Evolutionary conservation across 495 filamentous ascomycete genomes (phyloP).

Genomic region (Tuber brumale): DNA sequence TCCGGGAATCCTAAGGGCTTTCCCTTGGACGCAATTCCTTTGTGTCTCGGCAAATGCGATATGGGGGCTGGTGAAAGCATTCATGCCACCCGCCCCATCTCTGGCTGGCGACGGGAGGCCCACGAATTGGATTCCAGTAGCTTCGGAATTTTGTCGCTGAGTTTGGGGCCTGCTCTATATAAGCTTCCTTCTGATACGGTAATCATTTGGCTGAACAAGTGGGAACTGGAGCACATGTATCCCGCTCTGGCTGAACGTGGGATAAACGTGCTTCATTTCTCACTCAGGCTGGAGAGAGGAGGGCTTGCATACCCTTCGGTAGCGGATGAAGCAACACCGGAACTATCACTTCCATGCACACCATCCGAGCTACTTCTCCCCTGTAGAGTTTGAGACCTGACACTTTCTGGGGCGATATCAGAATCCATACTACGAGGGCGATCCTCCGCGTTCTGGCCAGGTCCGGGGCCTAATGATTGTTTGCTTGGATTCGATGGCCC

Average conservation of each 20-base stretch:
- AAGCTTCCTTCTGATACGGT: not conserved
- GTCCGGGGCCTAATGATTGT: not conserved
- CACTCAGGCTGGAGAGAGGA: not conserved
- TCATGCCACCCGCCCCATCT: not conserved
- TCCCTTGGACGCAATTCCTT: constrained; percentile 16
- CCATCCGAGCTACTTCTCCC: constrained; percentile 4
- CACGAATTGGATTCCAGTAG: constrained; percentile 26
- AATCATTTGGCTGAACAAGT: not conserved
- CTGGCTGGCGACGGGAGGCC: constrained; percentile 21
- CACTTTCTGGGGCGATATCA: not conserved
- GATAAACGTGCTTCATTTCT: not conserved
- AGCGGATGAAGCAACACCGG: constrained; percentile 13
- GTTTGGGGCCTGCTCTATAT: not conserved
- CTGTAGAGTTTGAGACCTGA: not conserved
- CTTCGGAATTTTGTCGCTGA: constrained; percentile 6
- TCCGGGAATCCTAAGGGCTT: constrained; percentile 38
- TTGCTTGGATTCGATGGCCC: constrained; percentile 5
- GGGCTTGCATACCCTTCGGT: constrained; percentile 16
- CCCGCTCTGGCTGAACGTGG: not conserved
- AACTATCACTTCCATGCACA: constrained; percentile 2
- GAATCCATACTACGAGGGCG: not conserved
- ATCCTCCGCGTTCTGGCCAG: not conserved
- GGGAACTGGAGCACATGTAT: not conserved
- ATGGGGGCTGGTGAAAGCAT: constrained; percentile 16
- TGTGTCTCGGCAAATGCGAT: constrained; percentile 34